Base-by-base conservation (phyloP, 805 yeast species). In the Starmerella apis region DNA sequence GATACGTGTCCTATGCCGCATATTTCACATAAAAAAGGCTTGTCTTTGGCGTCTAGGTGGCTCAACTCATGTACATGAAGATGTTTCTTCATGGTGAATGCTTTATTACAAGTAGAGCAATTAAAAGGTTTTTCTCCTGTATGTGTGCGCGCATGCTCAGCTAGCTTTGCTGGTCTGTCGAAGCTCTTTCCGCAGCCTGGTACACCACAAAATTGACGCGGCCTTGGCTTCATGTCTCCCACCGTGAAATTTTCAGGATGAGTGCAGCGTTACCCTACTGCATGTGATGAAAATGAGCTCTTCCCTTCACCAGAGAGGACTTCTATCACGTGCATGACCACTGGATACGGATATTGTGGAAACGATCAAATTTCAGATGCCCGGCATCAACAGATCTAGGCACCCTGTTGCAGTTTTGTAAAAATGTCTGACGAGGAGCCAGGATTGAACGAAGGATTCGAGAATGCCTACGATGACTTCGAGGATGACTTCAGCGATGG, bases 1-100 rank as follows among this genome's bases (percentile, higher is more conserved):
- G 95, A 75, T 47, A 80, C 81, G 46, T 84, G 81, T 3, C 95
- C 95, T 64, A 86, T 87, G 1, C 81, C 80, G 63, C 98, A 92
- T 1, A 72, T 63, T 0, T 78, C 64, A 61, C 97, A 88, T 37
- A 72, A 75, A 61, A 74, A 79, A 0, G 95, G 95, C 59, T 83
- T 84, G 3, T 72, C 75, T 1, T 69, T 71, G 2, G 70, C 55
- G 20, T 38, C 38, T 22, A 49, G 36, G 62, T 88, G 96, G 18
- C 86, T 77, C 22, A 82, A 63, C 47, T 70, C 54, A 63, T 92
- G 98, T 24, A 86, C 76, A 46, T 78, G 75, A 37, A 90, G 68
- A 67, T 90, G 96, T n/a, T 84, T 78, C 54, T 81, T 83, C 47
- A 95, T 73, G 16, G 78, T 70, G 61, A 86, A 92, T 0, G 81